These are phyloP conservation scores for Diphasiastrum complanatum DNA, from an alignment of 83 land plant genomes.

Conservation along the genomic window DNA sequence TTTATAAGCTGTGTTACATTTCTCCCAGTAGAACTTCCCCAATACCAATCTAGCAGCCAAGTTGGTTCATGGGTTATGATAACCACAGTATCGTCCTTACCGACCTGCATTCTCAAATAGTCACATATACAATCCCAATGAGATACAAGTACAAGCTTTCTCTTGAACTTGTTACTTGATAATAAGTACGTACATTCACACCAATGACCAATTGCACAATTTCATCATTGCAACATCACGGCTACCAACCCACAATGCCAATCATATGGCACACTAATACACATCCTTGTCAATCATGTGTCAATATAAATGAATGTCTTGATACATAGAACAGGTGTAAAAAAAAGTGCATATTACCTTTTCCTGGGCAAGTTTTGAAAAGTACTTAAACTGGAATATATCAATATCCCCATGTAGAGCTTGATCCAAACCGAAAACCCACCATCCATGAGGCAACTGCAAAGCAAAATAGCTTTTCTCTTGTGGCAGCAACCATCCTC, in stretches of 20 bases:
- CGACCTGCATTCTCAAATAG: conserved; percentile 43
- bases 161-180: too few relatives aligned
- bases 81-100: conserved; percentile 69
- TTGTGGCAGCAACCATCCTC: conserved; percentile 98
- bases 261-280: too few relatives aligned
- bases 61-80: conserved; percentile 94
- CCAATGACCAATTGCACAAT: too few relatives aligned
- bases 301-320: background rate
- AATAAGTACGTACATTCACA: background rate
- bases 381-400: conserved; percentile 87
- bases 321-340: background rate
- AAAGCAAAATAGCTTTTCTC: conserved; percentile 92
- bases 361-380: conserved; percentile 47
- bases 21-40: conserved; percentile 66
- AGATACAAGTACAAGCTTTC: too few relatives aligned
- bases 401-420: conserved; percentile 96
- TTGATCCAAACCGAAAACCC: conserved; percentile 96
- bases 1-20: conserved; percentile 72
- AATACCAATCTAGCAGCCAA: conserved; percentile 99
- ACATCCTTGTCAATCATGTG: too few relatives aligned
- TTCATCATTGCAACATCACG: too few relatives aligned
- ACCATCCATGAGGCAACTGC: conserved; percentile 92
- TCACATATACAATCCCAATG: background rate
- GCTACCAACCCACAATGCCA: too few relatives aligned
- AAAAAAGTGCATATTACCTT: conserved; percentile 44